Conservation (phyloP, 164 flowering plant species). For the Stephania yunnanensis region DNA sequence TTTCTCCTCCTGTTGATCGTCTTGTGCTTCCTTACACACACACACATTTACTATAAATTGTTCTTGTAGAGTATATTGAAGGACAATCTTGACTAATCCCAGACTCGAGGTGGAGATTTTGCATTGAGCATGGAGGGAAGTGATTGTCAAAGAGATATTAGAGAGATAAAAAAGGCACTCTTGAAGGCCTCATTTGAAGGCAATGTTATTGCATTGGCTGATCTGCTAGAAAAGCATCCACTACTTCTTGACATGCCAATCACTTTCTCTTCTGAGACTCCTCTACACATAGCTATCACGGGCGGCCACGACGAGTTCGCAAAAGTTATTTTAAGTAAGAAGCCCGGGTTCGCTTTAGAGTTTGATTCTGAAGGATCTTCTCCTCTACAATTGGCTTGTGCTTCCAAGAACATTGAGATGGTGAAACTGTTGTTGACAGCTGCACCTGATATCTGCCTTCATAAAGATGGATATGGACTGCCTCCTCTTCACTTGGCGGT, state of each 20-base stretch:
- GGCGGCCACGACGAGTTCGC: constrained; percentile 10
- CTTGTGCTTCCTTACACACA: too few species aligned
- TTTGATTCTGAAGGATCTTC: not conserved
- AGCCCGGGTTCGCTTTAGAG: not conserved
- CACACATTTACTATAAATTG: too few species aligned
- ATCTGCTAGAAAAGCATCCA: constrained; percentile 17
- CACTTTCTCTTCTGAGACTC: not conserved
- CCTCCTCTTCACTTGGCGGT: constrained; percentile 29
- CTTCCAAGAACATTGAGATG: not conserved
- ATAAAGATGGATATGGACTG: constrained; percentile 16
- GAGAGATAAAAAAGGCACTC: not conserved
- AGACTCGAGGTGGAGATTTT: too few species aligned
- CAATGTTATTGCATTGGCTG: not conserved
- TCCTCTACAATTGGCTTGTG: constrained; percentile 5
- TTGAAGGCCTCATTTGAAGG: constrained; percentile 15
- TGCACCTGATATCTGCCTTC: constrained; percentile 12
- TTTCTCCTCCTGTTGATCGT: too few species aligned
- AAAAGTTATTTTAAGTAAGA: not conserved
- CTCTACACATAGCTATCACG: constrained; percentile 9
- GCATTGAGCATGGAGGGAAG: too few species aligned
- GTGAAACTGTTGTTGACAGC: not conserved
- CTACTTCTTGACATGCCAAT: constrained; percentile 8
- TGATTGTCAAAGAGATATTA: too few species aligned
- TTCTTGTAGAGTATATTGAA: too few species aligned
- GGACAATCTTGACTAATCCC: too few species aligned